Evolutionary conservation across 768 basidiomycete species (phyloP).

Genomic region (Naganishia onofrii): DNA sequence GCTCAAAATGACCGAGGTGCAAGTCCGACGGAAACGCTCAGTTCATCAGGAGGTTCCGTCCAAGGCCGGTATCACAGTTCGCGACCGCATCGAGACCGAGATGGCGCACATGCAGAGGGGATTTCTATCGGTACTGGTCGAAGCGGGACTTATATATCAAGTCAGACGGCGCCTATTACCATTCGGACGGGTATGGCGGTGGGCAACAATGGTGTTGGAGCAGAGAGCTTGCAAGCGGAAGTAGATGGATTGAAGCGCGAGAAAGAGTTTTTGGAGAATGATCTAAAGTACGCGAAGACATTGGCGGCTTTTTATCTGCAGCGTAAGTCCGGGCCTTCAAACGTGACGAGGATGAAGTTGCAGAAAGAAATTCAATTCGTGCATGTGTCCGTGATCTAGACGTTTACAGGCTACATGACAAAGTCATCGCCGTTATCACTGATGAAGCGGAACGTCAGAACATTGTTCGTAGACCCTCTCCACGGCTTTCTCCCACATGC

Average conservation of each 20-base stretch:
- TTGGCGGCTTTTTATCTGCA: constrained; percentile 26
- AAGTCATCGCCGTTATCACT: constrained; percentile 20
- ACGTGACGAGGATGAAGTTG: too few relatives aligned
- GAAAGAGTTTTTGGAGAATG: constrained; percentile 21
- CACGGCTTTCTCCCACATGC: not conserved
- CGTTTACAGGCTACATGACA: constrained; percentile 25
- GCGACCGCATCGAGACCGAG: not conserved
- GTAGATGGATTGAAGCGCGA: constrained; percentile 25
- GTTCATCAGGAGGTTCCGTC: constrained; percentile 7
- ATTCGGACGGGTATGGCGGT: not conserved
- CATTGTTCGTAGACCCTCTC: constrained; percentile 16
- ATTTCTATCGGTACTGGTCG: constrained; percentile 1
- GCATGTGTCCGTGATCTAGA: not conserved
- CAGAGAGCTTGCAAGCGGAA: constrained; percentile 13
- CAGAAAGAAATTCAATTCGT: too few relatives aligned
- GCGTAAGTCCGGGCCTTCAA: constrained; percentile 8
- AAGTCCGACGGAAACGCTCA: constrained; percentile 12
- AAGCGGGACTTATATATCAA: not conserved
- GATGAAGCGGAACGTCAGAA: constrained; percentile 30
- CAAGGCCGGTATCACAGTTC: constrained; percentile 11
- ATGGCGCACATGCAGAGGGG: not conserved
- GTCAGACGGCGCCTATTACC: constrained; percentile 5
- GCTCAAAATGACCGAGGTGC: not conserved
- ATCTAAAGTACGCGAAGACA: constrained; percentile 22
- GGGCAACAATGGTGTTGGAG: not conserved